phyloP scores from a whole-genome alignment of 345 rosid genomes.

The Murraya paniculata region DNA sequence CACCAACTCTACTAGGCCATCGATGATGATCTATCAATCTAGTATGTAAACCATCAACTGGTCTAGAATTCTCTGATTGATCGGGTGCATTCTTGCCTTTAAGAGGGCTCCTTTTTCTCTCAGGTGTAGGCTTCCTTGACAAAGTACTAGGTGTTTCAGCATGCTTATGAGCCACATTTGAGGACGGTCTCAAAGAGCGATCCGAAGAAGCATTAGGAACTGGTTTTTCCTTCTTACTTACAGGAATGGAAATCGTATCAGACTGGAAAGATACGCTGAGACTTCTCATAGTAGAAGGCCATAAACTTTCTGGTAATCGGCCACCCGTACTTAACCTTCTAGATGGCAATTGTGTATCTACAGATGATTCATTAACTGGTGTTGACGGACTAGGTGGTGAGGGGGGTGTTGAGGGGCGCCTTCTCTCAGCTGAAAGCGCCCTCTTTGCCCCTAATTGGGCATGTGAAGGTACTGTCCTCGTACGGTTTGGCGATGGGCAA shows the following conservation, averaged over 20 bases:
- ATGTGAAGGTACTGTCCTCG: slow-evolving; percentile 48
- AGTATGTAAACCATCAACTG: slow-evolving; percentile 59
- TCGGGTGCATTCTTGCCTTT: slow-evolving; percentile 78
- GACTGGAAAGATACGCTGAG: slow-evolving; percentile 95
- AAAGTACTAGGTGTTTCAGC: slow-evolving; percentile 42
- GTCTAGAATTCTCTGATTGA: slow-evolving; percentile 93
- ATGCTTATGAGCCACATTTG: slow-evolving; percentile 74
- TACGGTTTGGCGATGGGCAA: slow-evolving; percentile 66
- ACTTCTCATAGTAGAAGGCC: slow-evolving; percentile 99
- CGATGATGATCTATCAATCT: slow-evolving; percentile 87
- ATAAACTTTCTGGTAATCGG: slow-evolving; percentile 79
- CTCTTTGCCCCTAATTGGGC: slow-evolving; percentile 64
- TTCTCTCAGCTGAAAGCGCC: slow-evolving; percentile 83
- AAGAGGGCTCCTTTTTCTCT: slow-evolving; percentile 78
- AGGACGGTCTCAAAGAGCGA: slow-evolving; percentile 80
- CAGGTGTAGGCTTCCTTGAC: slow-evolving; percentile 71
- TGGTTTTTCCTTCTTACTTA: slow-evolving; percentile 81
- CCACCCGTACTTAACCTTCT: slow-evolving; percentile 65
- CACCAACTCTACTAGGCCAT: slow-evolving; percentile 86
- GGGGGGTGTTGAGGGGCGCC: slow-evolving; percentile 77
- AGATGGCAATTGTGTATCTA: slow-evolving; percentile 48
- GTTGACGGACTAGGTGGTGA: slow-evolving; percentile 65
- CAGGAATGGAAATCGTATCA: slow-evolving; percentile 75
- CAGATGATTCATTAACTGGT: slow-evolving; percentile 62
- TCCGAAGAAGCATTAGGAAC: slow-evolving; percentile 49